Conservation (phyloP, 2,329 filamentous ascomycete species). For the Dothistroma septosporum region DNA sequence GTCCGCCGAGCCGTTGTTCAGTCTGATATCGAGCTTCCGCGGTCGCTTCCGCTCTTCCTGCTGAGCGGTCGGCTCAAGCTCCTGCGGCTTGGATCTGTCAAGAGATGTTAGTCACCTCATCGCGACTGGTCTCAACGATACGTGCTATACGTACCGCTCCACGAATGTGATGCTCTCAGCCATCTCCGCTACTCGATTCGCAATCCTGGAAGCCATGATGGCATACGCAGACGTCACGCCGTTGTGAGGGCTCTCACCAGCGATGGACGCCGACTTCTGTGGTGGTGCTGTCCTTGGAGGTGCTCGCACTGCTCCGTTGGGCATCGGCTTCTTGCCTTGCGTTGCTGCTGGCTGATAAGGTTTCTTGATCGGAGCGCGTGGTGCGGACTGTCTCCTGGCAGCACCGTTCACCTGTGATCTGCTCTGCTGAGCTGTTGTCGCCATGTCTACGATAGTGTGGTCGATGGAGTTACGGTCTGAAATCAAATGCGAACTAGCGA, state of each 20-base stretch:
- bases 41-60: constrained; percentile 41
- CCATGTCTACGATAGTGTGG: constrained; percentile 12
- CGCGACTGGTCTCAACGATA: not conserved
- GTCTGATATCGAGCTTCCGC: constrained; percentile 49
- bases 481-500: not conserved
- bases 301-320: constrained; percentile 20
- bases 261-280: constrained; percentile 35
- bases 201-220: constrained; percentile 49
- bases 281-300: constrained; percentile 26
- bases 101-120: constrained; percentile 6
- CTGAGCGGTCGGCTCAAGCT: constrained; percentile 20
- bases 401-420: constrained; percentile 26
- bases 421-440: constrained; percentile 18
- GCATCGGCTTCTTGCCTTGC: constrained; percentile 19
- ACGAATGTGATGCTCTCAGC: constrained; percentile 52
- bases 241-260: constrained; percentile 28
- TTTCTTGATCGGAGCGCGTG: constrained; percentile 22
- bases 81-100: constrained; percentile 24
- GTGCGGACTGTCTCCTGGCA: constrained; percentile 24
- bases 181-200: constrained; percentile 51
- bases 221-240: constrained; percentile 44
- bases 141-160: constrained; percentile 36
- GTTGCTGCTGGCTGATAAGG: constrained; percentile 14
- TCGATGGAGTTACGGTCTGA: not conserved
- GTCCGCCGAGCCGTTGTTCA: constrained; percentile 36